Evolutionary conservation across 495 filamentous ascomycete genomes (phyloP), one percentile per base, ranked within the genome.

Genomic region (Neurospora tetrasperma): DNA sequence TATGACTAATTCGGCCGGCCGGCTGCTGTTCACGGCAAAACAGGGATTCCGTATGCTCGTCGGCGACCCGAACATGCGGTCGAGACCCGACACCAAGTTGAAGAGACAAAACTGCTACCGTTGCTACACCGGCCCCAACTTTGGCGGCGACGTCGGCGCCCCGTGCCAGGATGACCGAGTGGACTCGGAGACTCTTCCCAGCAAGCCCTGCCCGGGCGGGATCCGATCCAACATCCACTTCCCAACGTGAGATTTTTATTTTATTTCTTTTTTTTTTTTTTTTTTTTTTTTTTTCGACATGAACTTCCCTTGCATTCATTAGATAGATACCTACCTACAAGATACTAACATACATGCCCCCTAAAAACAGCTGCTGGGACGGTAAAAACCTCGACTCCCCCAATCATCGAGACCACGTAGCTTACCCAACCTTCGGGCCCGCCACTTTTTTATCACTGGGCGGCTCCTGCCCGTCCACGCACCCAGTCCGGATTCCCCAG

Each of bases 31-130:
- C 40, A 76, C 42, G 8, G 4, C 35, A 1, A 8, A 8, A 8
- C 70, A 85, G 83, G 85, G 85, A 40, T 87, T 86, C 85, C 84
- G 85, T 72, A 87, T 87, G 85, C 80, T 85, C 41, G 82, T 84
- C 73, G 85, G 85, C 69, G 84, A 87, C 76, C 80, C 84, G 23
- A 82, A 76, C 75, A 71, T 73, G 73, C 83, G 84, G 71, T 82
- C 79, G 27, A 77, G 79, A 68, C 71, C 80, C 74, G 77, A 80
- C 75, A 78, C 79, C 46, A 80, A 72, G 62, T 74, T 83, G 62
- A 81, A 82, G 81, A 76, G 79, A 71, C 83, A 84, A 70, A 83
- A 82, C 81, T 86, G 84, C 79, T 85, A 80, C 78, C 80, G 82
- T 14, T 86, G 84, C 79, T 85, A 86, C 80, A 83, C 83, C 41